These are phyloP conservation scores for Dissophora ornata DNA, from an alignment of 192 early-diverging fungal genomes.

Conservation along the genomic window DNA sequence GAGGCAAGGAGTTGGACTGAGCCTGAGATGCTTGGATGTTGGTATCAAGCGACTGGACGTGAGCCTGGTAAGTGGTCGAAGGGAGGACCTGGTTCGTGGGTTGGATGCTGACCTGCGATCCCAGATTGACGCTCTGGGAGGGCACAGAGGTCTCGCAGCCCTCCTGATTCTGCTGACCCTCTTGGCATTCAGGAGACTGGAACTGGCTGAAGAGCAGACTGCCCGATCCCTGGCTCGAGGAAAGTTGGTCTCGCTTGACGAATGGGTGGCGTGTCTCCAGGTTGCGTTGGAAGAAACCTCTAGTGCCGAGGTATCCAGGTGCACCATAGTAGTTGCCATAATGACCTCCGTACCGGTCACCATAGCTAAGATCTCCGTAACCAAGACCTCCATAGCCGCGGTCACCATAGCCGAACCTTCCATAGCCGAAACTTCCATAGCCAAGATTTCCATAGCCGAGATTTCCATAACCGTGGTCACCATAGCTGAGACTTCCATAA, in stretches of 20 bases:
- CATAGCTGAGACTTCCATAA: not conserved
- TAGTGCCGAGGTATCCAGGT: not conserved
- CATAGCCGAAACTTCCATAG: not conserved
- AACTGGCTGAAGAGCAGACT: slow-evolving; percentile 49
- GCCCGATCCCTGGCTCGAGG: not conserved
- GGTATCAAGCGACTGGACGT: slow-evolving; percentile 37
- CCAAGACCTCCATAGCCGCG: no score
- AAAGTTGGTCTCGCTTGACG: not conserved
- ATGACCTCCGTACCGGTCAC: no score
- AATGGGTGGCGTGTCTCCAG: not conserved
- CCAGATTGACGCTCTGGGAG: slow-evolving; percentile 34
- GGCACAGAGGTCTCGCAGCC: slow-evolving; percentile 25
- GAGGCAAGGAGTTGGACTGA: slow-evolving; percentile 19
- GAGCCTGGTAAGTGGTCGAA: slow-evolving; percentile 36
- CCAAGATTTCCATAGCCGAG: not conserved
- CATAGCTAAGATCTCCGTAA: not conserved
- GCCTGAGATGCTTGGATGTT: slow-evolving; percentile 32
- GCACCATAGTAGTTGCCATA: not conserved
- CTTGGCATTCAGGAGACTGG: slow-evolving; percentile 1
- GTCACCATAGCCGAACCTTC: not conserved
- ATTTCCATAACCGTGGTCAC: not conserved
- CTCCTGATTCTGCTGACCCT: not conserved
- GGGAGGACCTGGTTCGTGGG: slow-evolving; percentile 29
- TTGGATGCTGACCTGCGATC: slow-evolving; percentile 17
- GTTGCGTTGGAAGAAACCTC: slow-evolving; percentile 11